These are phyloP conservation scores for Dictyostelium intermedium DNA, from an alignment of 78 protist species.

Conservation along the genomic window DNA sequence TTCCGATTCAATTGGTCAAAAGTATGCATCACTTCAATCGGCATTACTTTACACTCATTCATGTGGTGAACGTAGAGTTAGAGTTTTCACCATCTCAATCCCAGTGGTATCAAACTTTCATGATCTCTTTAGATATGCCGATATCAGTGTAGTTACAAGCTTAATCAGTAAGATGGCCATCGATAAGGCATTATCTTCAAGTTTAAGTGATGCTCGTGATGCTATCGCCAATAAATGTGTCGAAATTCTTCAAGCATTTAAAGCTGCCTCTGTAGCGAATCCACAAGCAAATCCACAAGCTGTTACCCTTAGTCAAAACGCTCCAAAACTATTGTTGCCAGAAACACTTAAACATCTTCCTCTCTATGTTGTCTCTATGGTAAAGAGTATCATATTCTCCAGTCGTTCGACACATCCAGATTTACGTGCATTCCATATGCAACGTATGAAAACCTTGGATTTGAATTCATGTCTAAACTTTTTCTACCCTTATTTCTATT, in stretches of 20 bases:
- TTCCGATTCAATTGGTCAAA: slow-evolving; percentile 22
- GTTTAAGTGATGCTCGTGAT: slow-evolving; percentile 77
- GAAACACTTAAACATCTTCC: slow-evolving; percentile 83
- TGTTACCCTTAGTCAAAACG: slow-evolving; percentile 28
- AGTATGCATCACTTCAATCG: slow-evolving; percentile 65
- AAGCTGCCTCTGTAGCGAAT: neutral
- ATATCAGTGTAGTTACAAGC: slow-evolving; percentile 52
- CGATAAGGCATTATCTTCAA: slow-evolving; percentile 75
- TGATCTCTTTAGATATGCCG: slow-evolving; percentile 63
- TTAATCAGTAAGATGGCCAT: slow-evolving; percentile 84
- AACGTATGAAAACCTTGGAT: slow-evolving; percentile 49
- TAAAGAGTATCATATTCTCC: slow-evolving; percentile 65
- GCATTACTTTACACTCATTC: slow-evolving; percentile 86
- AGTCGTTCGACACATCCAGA: slow-evolving; percentile 29
- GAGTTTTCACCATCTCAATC: slow-evolving; percentile 73
- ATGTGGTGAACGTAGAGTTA: slow-evolving; percentile 87
- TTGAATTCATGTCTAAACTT: slow-evolving; percentile 56
- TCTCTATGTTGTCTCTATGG: slow-evolving; percentile 73
- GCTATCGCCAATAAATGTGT: slow-evolving; percentile 68
- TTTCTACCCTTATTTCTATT: slow-evolving; percentile 71
- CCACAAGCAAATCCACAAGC: neutral
- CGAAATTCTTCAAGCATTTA: slow-evolving; percentile 73
- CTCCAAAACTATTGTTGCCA: slow-evolving; percentile 77
- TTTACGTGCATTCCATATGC: slow-evolving; percentile 63
- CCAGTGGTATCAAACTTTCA: slow-evolving; percentile 28